A percentile compares a stretch with the other conserved stretches of the same genome.
Conservation (phyloP, 805 yeast species). For the Saccharomycopsis oosterbeekiorum region DNA sequence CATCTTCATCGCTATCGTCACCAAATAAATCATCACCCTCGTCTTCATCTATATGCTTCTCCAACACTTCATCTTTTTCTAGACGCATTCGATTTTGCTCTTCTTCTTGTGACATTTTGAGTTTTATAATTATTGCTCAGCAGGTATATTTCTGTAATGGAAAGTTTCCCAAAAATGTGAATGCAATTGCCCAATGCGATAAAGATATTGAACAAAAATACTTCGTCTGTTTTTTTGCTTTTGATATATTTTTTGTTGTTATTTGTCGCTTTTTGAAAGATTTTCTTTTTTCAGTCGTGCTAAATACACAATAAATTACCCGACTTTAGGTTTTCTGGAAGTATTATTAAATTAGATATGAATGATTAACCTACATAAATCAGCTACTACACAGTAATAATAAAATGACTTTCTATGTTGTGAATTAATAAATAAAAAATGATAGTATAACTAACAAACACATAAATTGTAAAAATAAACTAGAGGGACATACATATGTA, state of each 20-base stretch:
- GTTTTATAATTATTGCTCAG: neutral
- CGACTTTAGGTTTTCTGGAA: neutral
- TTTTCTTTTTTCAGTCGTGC: neutral
- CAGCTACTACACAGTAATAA: too few relatives aligned
- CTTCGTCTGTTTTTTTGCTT: too few relatives aligned
- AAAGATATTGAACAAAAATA: too few relatives aligned
- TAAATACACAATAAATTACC: neutral
- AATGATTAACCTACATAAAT: too few relatives aligned
- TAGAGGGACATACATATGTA: neutral
- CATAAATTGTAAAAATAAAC: neutral
- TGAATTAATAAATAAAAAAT: neutral
- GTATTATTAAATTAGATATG: too few relatives aligned
- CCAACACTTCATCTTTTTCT: constrained; percentile 13
- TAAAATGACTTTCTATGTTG: too few relatives aligned
- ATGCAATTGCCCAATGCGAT: too few relatives aligned
- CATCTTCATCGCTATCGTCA: constrained; percentile 27
- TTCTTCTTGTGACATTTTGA: constrained; percentile 29
- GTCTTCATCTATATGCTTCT: constrained; percentile 24
- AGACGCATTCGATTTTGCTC: constrained; percentile 2
- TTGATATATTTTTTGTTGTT: neutral
- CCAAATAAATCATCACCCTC: constrained; percentile 36
- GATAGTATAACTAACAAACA: neutral
- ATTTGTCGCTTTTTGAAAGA: neutral
- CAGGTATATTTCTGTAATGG: neutral
- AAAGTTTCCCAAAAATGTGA: neutral